A percentile compares a stretch with the other conserved stretches of the same genome.
Conservation (phyloP, 768 basidiomycete species). For the Psilocybe cyanescens region DNA sequence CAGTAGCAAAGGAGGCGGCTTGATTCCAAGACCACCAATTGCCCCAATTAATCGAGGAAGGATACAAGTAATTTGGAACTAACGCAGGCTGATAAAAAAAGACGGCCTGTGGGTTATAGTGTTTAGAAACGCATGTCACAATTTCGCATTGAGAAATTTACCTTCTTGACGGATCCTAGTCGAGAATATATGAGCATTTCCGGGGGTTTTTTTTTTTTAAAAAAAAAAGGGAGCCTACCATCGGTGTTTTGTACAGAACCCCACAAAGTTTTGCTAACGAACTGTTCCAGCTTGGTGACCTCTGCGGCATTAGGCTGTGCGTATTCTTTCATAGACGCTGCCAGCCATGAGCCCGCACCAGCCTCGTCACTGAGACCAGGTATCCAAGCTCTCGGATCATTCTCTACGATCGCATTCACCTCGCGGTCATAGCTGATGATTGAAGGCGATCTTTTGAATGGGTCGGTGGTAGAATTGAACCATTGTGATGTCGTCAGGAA, state of each 20-base stretch:
- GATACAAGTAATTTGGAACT: constrained; percentile 51
- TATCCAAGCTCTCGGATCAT: constrained; percentile 62
- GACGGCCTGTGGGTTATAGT: constrained; percentile 37
- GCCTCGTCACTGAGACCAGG: constrained; percentile 63
- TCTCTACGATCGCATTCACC: constrained; percentile 49
- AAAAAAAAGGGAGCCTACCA: constrained; percentile 27
- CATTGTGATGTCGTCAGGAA: constrained; percentile 60
- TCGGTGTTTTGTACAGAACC: constrained; percentile 55
- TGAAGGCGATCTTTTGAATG: constrained; percentile 56
- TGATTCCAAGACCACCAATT: constrained; percentile 65
- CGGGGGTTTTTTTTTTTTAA: too few species aligned
- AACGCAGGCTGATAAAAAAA: constrained; percentile 54
- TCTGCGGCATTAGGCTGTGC: constrained; percentile 57
- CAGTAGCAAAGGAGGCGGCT: constrained; percentile 47
- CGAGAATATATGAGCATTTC: neutral
- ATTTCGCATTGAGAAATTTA: constrained; percentile 9
- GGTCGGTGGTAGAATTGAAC: constrained; percentile 52
- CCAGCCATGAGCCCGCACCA: constrained; percentile 63
- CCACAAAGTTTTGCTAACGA: constrained; percentile 48
- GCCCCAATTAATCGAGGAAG: constrained; percentile 49
- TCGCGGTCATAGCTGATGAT: constrained; percentile 58
- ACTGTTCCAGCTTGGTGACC: constrained; percentile 54
- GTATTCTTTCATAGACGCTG: constrained; percentile 59
- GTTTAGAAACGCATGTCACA: neutral
- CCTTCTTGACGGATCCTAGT: constrained; percentile 57